Base-by-base conservation (phyloP, 345 rosid genomes). In the Pseudoturritis turrita region DNA sequence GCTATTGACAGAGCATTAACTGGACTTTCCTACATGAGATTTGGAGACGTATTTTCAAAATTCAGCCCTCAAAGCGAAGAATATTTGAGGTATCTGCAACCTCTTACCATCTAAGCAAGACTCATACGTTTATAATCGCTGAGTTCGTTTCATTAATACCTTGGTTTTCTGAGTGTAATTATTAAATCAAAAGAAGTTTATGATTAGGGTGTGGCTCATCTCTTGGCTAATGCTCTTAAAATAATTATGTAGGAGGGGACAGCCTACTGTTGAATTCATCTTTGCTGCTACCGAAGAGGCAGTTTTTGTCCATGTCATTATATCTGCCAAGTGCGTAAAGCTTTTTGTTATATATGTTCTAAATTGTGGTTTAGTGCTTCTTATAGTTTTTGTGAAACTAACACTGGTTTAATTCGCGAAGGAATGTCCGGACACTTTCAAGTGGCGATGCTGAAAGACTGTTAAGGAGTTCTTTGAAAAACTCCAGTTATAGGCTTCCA, bases 221-320 rank as follows among this genome's bases (percentile, higher is more conserved):
- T 47, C 40, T 14, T 68, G 31, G 69, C 44, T 70, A 55, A 70
- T 69, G 53, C 60, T 70, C 53, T 12, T 45, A 17, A 70, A 41
- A 43, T 62, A 21, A 43, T 78, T 78, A 66, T 82, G 79, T 86
- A 95, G 99, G 92, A 89, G 87, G 84, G 97, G 96, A 54, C 96
- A 81, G 52, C 97, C 90, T 47, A 84, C 89, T 6, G 77, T 88
- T 68, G 99, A 95, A 81, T 89, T 95, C 81, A 77, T 91, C 71
- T 95, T 95, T 85, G 84, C 99, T 81, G 98, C 99, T 33, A 87
- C 96, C 14, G 92, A 88, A 76, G 99, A 95, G 81, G 89, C 98
- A 10, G 83, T 95, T 68, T 90, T 86, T 81, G 92, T 88, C 64
- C 99, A 92, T 82, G 96, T 80, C 59, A 76, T 89, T 70, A 79